These are phyloP conservation scores for Scleroderma bovista DNA, from an alignment of 768 basidiomycete genomes.

Conservation along the genomic window DNA sequence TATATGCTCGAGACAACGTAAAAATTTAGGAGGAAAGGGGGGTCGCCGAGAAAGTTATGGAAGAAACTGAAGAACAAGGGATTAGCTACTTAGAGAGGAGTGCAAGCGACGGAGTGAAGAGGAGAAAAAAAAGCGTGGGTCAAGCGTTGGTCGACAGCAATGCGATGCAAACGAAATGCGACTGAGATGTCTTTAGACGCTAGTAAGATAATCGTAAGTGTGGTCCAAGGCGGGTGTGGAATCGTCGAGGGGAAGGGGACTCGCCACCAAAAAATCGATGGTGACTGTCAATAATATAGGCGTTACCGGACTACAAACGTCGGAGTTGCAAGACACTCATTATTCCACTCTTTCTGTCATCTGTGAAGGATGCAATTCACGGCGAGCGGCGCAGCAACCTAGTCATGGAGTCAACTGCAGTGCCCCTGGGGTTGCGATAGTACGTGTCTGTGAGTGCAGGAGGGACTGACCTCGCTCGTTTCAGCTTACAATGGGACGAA, in stretches of 20 bases:
- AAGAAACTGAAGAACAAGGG: slow-evolving; percentile 16
- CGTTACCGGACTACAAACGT: slow-evolving; percentile 26
- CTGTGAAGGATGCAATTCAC: not conserved
- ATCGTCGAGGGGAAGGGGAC: slow-evolving; percentile 9
- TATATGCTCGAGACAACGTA: slow-evolving; percentile 27
- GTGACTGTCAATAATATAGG: slow-evolving; percentile 16
- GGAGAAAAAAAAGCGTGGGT: slow-evolving; percentile 5
- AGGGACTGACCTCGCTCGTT: slow-evolving; percentile 10
- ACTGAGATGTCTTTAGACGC: slow-evolving; percentile 26
- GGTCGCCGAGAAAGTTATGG: slow-evolving; percentile 18
- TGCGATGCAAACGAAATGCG: slow-evolving; percentile 27
- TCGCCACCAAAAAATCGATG: slow-evolving; percentile 22
- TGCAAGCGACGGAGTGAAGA: slow-evolving; percentile 23
- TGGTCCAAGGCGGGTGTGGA: slow-evolving; percentile 3
- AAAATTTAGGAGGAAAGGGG: slow-evolving; percentile 18
- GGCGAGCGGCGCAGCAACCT: not conserved
- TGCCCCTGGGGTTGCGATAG: not conserved
- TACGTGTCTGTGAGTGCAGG: no score
- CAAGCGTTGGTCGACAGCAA: slow-evolving; percentile 25
- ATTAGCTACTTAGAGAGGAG: slow-evolving; percentile 20
- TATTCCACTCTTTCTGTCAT: slow-evolving; percentile 3
- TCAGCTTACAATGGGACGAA: slow-evolving; percentile 21
- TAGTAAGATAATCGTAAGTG: slow-evolving; percentile 25
- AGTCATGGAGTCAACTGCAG: not conserved
- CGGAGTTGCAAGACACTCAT: slow-evolving; percentile 20